These are phyloP conservation scores for Fragaria vesca DNA, from an alignment of 306 rosid genomes.

Conservation along the genomic window DNA sequence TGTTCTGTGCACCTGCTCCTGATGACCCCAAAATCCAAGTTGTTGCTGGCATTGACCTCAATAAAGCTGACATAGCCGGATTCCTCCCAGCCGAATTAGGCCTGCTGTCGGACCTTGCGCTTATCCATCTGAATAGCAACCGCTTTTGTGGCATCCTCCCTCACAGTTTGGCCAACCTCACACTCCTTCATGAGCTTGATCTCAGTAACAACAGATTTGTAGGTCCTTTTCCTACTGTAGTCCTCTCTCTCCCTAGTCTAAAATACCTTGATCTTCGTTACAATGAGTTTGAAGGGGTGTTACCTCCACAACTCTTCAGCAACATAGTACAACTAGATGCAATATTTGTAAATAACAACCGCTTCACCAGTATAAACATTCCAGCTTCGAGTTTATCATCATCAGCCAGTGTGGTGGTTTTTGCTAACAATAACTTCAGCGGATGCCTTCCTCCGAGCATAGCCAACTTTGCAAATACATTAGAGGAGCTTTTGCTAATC, in stretches of 20 bases:
- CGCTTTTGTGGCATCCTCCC: slow-evolving; percentile 90
- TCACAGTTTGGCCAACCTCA: slow-evolving; percentile 47
- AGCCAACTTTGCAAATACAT: slow-evolving; percentile 50
- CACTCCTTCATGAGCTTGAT: slow-evolving; percentile 74
- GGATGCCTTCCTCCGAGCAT: slow-evolving; percentile 72
- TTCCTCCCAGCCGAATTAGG: slow-evolving; percentile 71
- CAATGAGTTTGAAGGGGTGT: slow-evolving; percentile 81
- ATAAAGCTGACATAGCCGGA: slow-evolving; percentile 75
- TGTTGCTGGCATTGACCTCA: slow-evolving; percentile 87
- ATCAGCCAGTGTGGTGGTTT: slow-evolving; percentile 63
- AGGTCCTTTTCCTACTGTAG: slow-evolving; percentile 74
- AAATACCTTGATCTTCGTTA: slow-evolving; percentile 66
- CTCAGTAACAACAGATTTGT: slow-evolving; percentile 84
- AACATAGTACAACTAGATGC: slow-evolving; percentile 53
- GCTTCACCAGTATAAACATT: slow-evolving; percentile 47
- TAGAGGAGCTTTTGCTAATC: slow-evolving; percentile 71
- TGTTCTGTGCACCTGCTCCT: slow-evolving; percentile 58
- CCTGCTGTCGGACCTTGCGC: slow-evolving; percentile 66
- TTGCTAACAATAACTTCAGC: slow-evolving; percentile 80
- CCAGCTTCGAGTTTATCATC: slow-evolving; percentile 27
- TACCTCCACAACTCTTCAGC: slow-evolving; percentile 69
- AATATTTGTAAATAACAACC: slow-evolving; percentile 68
- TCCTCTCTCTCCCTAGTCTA: slow-evolving; percentile 59
- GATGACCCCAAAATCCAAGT: slow-evolving; percentile 57
- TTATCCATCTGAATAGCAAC: slow-evolving; percentile 76